Percentiles rank a stretch among this genome's conserved stretches.
phyloP scores from a whole-genome alignment of 2,329 filamentous ascomycete genomes.

The Apiospora koreana region DNA sequence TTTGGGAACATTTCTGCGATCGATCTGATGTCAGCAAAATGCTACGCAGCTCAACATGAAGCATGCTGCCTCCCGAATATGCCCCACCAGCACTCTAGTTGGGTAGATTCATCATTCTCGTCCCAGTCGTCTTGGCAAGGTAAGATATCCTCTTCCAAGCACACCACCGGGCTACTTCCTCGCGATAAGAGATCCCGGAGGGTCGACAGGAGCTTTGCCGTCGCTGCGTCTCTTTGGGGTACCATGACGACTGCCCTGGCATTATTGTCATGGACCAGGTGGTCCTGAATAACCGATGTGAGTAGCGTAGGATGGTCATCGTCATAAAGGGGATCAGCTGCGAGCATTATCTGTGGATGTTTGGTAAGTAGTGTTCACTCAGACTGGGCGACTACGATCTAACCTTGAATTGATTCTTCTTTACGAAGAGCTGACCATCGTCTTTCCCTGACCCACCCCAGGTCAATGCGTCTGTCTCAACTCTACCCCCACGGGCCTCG shows the following conservation, averaged over 20 bases:
- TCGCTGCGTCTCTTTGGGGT: constrained; percentile 72
- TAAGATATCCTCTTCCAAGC: constrained; percentile 62
- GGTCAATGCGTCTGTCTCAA: constrained; percentile 68
- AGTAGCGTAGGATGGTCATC: constrained; percentile 78
- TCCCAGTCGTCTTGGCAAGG: constrained; percentile 75
- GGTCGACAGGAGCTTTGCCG: constrained; percentile 59
- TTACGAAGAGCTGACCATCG: constrained; percentile 44
- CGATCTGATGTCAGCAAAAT: neutral
- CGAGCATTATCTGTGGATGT: constrained; percentile 66
- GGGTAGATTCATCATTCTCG: constrained; percentile 45
- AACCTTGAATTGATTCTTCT: constrained; percentile 54
- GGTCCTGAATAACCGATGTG: constrained; percentile 66
- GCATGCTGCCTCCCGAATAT: constrained; percentile 45
- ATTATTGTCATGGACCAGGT: constrained; percentile 57
- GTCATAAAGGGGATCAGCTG: constrained; percentile 86
- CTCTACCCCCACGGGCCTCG: constrained; percentile 52
- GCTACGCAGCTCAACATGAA: neutral
- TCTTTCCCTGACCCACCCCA: constrained; percentile 61
- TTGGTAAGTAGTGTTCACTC: neutral
- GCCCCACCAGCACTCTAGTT: constrained; percentile 70
- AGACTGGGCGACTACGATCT: constrained; percentile 9
- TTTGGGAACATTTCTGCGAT: neutral
- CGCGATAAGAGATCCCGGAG: constrained; percentile 64
- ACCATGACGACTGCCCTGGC: constrained; percentile 78
- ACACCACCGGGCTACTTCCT: constrained; percentile 47